Conservation (phyloP, 768 basidiomycete genomes). For the Podaxis carcinomalis region DNA sequence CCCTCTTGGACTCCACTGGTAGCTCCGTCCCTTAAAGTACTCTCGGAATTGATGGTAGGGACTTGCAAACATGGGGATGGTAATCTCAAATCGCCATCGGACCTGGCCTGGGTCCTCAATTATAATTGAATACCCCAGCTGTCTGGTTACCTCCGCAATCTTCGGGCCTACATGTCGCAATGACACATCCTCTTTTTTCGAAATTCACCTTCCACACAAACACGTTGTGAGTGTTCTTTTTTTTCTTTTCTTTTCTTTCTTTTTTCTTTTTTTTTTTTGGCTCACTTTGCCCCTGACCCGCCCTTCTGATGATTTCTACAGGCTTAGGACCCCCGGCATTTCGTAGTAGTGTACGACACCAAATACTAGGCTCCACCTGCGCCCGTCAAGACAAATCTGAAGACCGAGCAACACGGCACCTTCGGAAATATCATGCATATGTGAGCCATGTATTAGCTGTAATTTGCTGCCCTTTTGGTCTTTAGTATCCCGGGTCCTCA, state of each 20-base stretch:
- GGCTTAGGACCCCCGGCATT: background rate
- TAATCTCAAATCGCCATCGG: slow-evolving; percentile 1
- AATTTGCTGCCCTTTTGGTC: background rate
- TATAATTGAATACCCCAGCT: background rate
- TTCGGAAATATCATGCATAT: background rate
- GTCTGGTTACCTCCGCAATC: background rate
- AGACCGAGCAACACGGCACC: slow-evolving; percentile 8
- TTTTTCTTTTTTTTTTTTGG: background rate
- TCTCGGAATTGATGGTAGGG: background rate
- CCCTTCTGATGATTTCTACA: background rate
- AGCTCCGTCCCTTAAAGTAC: background rate
- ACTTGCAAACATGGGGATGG: background rate
- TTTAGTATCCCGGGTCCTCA: background rate
- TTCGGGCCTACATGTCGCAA: background rate
- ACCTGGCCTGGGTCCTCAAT: background rate
- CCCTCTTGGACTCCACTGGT: background rate
- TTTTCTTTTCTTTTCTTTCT: background rate
- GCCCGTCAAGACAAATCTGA: background rate
- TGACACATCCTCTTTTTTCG: background rate
- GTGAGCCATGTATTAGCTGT: background rate
- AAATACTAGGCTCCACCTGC: background rate
- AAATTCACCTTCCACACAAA: no score
- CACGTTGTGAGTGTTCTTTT: background rate
- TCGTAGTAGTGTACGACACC: background rate
- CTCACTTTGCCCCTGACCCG: background rate